Base-by-base conservation (phyloP, 1,139 yeast genomes). In the Kurtzmaniella quercitrusa region DNA sequence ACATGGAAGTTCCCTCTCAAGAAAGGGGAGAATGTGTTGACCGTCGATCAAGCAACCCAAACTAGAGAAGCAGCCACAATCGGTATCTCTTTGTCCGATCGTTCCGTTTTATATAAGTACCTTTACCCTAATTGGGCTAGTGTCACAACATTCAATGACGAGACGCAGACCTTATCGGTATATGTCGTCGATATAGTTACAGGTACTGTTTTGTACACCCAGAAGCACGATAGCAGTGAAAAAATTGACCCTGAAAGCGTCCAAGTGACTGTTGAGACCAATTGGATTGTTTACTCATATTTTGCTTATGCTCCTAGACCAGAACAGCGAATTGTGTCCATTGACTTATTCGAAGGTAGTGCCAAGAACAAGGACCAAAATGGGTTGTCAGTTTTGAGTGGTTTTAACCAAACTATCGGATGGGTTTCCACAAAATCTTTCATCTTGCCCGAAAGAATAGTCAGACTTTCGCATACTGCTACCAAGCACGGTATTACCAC, bases 61-160 rank as follows among this genome's bases (percentile, higher is more conserved):
- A 72, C 37, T 18, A 18, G 22, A 34, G 37, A 19, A 19, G 15
- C 82, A 2, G 78, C 84, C 1, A 82, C 85, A n/a, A 62, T 84
- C 41, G 97, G 95, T 12, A 74, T 79, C 33, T 76, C 86, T 1
- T 66, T 85, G 34, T 83, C 84, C 17, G 82, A 86, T 53, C 76
- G 88, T 54, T 72, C 83, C 1, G 94, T 89, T 1, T 65, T 89
- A 39, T 89, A 91, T 75, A 93, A 91, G 62, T 91, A 87, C 59
- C 68, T 91, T 48, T 77, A 87, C 55, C 94, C 91, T 22, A 82
- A 87, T 53, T 49, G 80, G 17, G 68, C 84, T 2, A 76, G 86
- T 0, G 65, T 84, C 33, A 71, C 84, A 1, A 72, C 82, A 2
- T 58, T 64, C 36, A 65, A 75, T 44, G 55, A 57, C 2, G 52